Conservation (phyloP, 176 grass and related monocot genomes). For the Thalia dealbata region DNA sequence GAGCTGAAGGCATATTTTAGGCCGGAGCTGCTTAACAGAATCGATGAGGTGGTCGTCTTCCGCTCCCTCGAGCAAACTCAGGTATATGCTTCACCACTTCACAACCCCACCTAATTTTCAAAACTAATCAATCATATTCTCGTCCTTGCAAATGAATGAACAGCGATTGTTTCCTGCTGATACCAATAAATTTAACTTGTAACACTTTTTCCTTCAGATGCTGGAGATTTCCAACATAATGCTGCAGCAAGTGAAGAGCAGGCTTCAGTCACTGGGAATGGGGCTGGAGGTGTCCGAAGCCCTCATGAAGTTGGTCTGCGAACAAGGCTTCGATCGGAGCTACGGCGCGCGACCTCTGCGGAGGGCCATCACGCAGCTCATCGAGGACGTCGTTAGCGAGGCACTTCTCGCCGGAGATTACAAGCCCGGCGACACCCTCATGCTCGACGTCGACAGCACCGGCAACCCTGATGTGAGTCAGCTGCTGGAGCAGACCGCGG, state of each 20-base stretch:
- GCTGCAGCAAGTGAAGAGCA: slow-evolving; percentile 76
- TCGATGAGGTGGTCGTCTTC: slow-evolving; percentile 96
- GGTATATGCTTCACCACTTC: slow-evolving; percentile 19
- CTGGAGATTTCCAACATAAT: slow-evolving; percentile 82
- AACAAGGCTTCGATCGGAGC: slow-evolving; percentile 73
- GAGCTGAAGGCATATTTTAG: slow-evolving; percentile 89
- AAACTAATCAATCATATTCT: too few species aligned
- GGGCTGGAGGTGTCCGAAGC: slow-evolving; percentile 69
- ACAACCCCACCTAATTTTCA: too few species aligned
- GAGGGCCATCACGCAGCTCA: slow-evolving; percentile 62
- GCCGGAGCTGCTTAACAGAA: slow-evolving; percentile 90
- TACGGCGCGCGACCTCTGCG: slow-evolving; percentile 68
- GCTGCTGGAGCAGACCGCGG: slow-evolving; percentile 33
- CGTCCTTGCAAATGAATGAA: not conserved
- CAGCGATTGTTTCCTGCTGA: too few species aligned
- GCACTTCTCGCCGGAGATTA: slow-evolving; percentile 72
- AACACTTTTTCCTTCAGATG: too few species aligned
- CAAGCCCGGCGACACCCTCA: slow-evolving; percentile 71
- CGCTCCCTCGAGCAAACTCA: slow-evolving; percentile 82
- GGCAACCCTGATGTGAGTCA: slow-evolving; percentile 52
- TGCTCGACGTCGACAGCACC: slow-evolving; percentile 41
- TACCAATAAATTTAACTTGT: too few species aligned
- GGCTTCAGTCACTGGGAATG: slow-evolving; percentile 56
- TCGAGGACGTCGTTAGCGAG: slow-evolving; percentile 84
- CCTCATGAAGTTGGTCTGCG: slow-evolving; percentile 57